A percentile compares a stretch with the other conserved stretches of the same genome.
phyloP scores from a whole-genome alignment of 306 rosid species.

The Carpinus viminea region DNA sequence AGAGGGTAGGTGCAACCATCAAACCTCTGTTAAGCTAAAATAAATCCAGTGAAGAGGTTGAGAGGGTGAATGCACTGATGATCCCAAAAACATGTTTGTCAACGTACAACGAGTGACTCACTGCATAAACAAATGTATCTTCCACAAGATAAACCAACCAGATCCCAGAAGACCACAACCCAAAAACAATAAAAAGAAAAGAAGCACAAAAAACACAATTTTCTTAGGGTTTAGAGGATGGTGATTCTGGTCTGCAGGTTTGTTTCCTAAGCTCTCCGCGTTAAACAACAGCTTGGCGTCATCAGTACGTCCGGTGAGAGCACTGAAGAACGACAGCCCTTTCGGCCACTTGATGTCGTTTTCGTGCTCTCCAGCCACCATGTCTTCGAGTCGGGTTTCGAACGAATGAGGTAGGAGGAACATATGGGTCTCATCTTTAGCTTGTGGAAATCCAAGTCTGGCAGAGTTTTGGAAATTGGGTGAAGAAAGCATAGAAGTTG shows the following conservation, averaged over 20 bases:
- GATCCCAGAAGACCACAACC: too few relatives aligned
- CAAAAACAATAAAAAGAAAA: too few relatives aligned
- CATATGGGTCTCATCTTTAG: conserved; percentile 77
- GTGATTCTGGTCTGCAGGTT: conserved; percentile 41
- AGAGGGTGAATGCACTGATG: too few relatives aligned
- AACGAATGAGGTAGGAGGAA: conserved; percentile 75
- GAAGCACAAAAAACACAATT: too few relatives aligned
- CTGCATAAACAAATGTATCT: too few relatives aligned
- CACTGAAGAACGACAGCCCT: conserved; percentile 82
- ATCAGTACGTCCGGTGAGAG: conserved; percentile 76
- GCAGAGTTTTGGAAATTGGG: conserved; percentile 64
- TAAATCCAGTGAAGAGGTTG: too few relatives aligned
- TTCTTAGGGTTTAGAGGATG: conserved; percentile 42
- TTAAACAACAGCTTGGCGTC: conserved; percentile 84
- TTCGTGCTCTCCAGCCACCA: conserved; percentile 73
- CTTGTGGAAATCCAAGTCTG: conserved; percentile 61
- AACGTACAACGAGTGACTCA: too few relatives aligned
- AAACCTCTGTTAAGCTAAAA: too few relatives aligned
- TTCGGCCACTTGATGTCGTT: conserved; percentile 92
- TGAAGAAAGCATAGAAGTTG: conserved; percentile 66
- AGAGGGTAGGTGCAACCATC: too few relatives aligned
- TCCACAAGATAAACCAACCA: too few relatives aligned
- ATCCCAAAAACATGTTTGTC: too few relatives aligned
- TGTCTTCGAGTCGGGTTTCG: conserved; percentile 68
- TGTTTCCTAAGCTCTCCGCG: conserved; percentile 63